phyloP scores from a whole-genome alignment of 106 monocot genomes.

The Cymbidium sinense region DNA sequence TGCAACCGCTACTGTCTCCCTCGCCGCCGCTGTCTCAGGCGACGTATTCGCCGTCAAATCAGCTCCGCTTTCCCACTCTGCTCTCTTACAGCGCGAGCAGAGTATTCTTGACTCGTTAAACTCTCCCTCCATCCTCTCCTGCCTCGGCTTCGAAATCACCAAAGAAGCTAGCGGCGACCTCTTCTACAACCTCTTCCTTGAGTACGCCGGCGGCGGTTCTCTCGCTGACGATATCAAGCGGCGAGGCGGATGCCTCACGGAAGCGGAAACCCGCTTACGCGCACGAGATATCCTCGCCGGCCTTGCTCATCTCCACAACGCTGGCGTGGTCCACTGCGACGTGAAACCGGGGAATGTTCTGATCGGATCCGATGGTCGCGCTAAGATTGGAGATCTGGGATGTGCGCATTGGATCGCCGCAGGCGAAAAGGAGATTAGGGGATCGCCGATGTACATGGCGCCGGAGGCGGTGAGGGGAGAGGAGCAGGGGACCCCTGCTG shows the following conservation, averaged over 20 bases:
- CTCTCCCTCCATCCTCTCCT: conserved; percentile 34
- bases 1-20: conserved; percentile 16
- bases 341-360: conserved; percentile 64
- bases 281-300: conserved; percentile 38
- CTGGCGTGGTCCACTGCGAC: conserved; percentile 64
- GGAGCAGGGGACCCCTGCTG: conserved; percentile 23
- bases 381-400: conserved; percentile 70
- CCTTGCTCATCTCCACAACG: conserved; percentile 47
- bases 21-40: conserved; percentile 10
- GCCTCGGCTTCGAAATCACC: conserved; percentile 38
- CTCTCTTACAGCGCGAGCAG: conserved; percentile 20
- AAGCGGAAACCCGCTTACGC: conserved; percentile 18
- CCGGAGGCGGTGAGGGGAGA: conserved; percentile 43
- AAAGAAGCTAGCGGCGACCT: background rate
- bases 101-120: conserved; percentile 25
- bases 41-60: conserved; percentile 45
- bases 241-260: conserved; percentile 27
- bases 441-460: conserved; percentile 53
- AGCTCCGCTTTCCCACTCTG: conserved; percentile 14
- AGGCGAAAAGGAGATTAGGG: conserved; percentile 3
- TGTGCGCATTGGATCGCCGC: conserved; percentile 31
- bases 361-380: conserved; percentile 36
- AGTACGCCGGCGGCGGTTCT: conserved; percentile 58
- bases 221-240: conserved; percentile 35
- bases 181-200: conserved; percentile 43